A percentile compares a stretch with the other conserved stretches of the same genome.
Conservation (phyloP, 2,329 filamentous ascomycete genomes). For the Nigrograna mackinnonii region DNA sequence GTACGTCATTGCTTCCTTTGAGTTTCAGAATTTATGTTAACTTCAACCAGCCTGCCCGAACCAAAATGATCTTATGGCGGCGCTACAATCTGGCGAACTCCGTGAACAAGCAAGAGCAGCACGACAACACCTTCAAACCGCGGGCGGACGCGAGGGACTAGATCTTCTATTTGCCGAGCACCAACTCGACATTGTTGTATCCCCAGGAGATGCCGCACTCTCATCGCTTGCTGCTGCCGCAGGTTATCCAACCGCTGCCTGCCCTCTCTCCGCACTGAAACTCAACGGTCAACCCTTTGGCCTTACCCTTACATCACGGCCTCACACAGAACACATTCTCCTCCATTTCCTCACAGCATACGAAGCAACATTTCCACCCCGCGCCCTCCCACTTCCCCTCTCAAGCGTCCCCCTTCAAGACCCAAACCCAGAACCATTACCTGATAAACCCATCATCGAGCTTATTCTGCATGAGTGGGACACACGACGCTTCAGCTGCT, state of each 20-base stretch:
- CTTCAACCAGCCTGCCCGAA: constrained; percentile 25
- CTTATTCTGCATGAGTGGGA: constrained; percentile 40
- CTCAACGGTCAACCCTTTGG: constrained; percentile 42
- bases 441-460: constrained; percentile 35
- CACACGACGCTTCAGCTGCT: constrained; percentile 32
- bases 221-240: constrained; percentile 39
- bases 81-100: constrained; percentile 24
- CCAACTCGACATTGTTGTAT: constrained; percentile 35
- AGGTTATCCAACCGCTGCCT: constrained; percentile 39
- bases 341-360: constrained; percentile 41
- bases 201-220: constrained; percentile 38
- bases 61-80: constrained; percentile 40
- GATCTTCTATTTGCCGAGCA: constrained; percentile 32
- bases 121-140: constrained; percentile 26
- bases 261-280: constrained; percentile 35
- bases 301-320: constrained; percentile 32
- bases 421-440: constrained; percentile 26
- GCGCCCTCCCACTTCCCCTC: constrained; percentile 33
- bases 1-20: constrained; percentile 13
- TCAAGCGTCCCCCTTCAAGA: constrained; percentile 29
- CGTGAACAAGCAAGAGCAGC: constrained; percentile 30
- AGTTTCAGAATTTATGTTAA: constrained; percentile 5
- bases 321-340: constrained; percentile 33
- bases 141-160: constrained; percentile 35
- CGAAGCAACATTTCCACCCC: constrained; percentile 38